Evolutionary conservation across 441 rosid genomes (phyloP), one percentile per base, ranked within the genome.

Genomic region (Hura crepitans): DNA sequence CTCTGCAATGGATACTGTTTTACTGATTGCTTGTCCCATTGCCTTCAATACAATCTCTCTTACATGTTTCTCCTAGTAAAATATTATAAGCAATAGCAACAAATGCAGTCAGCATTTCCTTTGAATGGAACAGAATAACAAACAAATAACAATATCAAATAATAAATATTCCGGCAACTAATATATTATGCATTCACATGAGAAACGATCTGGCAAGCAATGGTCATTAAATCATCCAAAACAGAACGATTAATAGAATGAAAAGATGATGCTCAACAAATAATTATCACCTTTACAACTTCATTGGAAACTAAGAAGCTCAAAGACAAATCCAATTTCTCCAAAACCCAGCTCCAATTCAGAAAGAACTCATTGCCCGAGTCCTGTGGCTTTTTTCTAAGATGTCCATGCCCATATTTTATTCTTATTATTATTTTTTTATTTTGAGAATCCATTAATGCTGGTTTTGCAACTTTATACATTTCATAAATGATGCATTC

Each of bases 21-120:
- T 93, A 87, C 90, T 89, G 65, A 93, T 93, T 39, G 98, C 98
- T 65, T 86, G 96, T 30, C 98, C 98, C 98, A 93, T 91, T 68
- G 98, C 97, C 76, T 91, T 93, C 83, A 93, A 75, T 78, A 89
- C 91, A 78, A 91, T 83, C 72, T 93, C 96, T 63, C 78, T 84
- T 57, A 72, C 86, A 73, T 71, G 81, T 79, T 86, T 91, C 78
- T 93, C 96, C 98, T 90, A 39, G 37, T 46, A 60, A 13, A 59
- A 57, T 49, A 43, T 72, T 23, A 66, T 13, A 65, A 68, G 59
- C 57, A 61, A 42, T n/a, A 43, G 31, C 25, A 63, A 55, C 18
- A 17, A 68, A 35, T 42, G 6, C 11, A 51, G 30, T 62, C 47
- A 20, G 47, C 8, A 64, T 49, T 30, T 65, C 57, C 39, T 47